Percentiles rank a stretch among this genome's conserved stretches.
phyloP scores from a whole-genome alignment of 2,329 filamentous ascomycete genomes.

The Fusarium sp. region DNA sequence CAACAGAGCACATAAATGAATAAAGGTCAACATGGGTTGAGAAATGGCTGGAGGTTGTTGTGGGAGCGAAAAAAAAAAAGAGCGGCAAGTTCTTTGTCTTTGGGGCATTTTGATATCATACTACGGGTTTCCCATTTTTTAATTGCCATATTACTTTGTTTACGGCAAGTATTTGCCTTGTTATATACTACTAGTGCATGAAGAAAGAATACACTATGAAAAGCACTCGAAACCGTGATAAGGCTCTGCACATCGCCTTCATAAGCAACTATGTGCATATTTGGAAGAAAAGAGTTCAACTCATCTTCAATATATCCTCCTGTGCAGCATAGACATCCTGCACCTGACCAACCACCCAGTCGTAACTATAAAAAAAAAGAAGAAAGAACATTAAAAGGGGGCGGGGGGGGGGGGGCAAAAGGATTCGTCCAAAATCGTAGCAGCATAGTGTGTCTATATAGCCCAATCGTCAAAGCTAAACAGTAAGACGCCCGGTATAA shows the following conservation, averaged over 20 bases:
- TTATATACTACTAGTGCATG: neutral
- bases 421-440: neutral
- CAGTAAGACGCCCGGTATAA: neutral
- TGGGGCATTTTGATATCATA: constrained; percentile 35
- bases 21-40: neutral
- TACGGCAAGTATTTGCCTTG: neutral
- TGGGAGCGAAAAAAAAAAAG: constrained; percentile 23
- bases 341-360: neutral
- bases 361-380: neutral
- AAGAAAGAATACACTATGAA: constrained; percentile 12
- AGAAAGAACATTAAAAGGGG: neutral
- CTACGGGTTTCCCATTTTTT: constrained; percentile 19
- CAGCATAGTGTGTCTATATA: constrained; percentile 6
- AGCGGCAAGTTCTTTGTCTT: constrained; percentile 5
- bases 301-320: neutral
- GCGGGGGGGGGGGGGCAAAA: neutral
- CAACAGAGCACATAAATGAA: neutral
- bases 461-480: neutral
- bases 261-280: neutral
- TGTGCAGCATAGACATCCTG: neutral
- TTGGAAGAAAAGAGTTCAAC: no score
- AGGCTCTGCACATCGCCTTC: neutral
- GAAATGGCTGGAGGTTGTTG: neutral
- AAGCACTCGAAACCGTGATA: neutral
- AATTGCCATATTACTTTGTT: constrained; percentile 1